phyloP scores from a whole-genome alignment of 495 filamentous ascomycete species.

The Aspergillus incahuasiensis region DNA sequence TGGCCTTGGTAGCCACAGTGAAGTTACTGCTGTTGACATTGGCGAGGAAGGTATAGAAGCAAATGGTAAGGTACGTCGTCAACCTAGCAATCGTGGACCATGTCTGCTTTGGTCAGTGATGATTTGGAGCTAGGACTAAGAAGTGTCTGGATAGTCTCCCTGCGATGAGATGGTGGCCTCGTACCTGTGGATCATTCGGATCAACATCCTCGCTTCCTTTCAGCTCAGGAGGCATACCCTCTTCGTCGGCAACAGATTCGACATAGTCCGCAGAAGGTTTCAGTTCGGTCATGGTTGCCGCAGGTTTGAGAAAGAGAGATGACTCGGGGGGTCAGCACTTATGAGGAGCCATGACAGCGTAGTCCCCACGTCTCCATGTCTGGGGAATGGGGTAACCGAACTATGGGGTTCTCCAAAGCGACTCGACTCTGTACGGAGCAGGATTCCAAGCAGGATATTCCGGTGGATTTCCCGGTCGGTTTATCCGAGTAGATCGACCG shows the following conservation, averaged over 20 bases:
- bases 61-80: constrained; percentile 28
- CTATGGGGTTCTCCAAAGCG: background rate
- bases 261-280: background rate
- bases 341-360: background rate
- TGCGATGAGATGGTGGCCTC: background rate
- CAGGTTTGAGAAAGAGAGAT: background rate
- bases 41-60: constrained; percentile 31
- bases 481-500: background rate
- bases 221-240: background rate
- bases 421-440: background rate
- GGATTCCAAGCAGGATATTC: background rate
- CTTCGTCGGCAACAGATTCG: constrained; percentile 7
- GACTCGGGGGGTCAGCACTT: background rate
- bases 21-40: constrained; percentile 33
- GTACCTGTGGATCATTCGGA: constrained; percentile 16
- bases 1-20: constrained; percentile 26
- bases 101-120: constrained; percentile 15
- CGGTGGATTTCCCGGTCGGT: background rate
- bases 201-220: background rate
- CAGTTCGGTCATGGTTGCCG: background rate
- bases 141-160: background rate
- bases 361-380: background rate
- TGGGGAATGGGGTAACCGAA: background rate
- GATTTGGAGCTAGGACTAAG: background rate
- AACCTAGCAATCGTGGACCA: constrained; percentile 22